Conservation (phyloP, 1,284 basidiomycete genomes). For the Cryptococcus hybrid region DNA sequence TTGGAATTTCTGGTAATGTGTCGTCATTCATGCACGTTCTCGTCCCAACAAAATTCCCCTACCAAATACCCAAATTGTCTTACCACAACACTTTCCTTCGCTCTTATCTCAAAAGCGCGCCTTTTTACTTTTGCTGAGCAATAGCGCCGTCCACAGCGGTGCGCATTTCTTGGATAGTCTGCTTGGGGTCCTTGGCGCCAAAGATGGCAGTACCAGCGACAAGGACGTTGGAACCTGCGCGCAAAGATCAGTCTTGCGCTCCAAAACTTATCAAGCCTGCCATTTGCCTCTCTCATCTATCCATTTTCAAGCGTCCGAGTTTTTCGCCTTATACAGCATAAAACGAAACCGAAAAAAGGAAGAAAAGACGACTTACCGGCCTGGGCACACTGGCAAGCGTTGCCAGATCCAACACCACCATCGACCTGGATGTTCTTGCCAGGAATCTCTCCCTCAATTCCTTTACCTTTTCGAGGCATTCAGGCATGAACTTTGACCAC, state of each 20-base stretch:
- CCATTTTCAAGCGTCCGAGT: background rate
- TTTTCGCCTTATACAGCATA: background rate
- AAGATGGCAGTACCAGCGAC: slow-evolving; percentile 98
- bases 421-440: slow-evolving; percentile 94
- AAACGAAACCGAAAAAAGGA: background rate
- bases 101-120: background rate
- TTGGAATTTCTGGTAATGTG: no score
- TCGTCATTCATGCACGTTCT: no score
- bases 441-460: slow-evolving; percentile 86
- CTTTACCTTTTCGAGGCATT: slow-evolving; percentile 76
- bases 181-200: slow-evolving; percentile 70
- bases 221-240: slow-evolving; percentile 88
- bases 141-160: slow-evolving; percentile 62
- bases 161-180: slow-evolving; percentile 73
- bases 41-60: background rate
- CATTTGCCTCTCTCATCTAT: background rate
- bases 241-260: background rate
- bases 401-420: slow-evolving; percentile 91
- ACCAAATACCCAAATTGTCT: background rate
- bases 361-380: slow-evolving; percentile 63
- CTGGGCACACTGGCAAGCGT: slow-evolving; percentile 82
- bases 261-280: background rate
- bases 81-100: background rate
- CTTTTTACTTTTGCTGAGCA: slow-evolving; percentile 10
- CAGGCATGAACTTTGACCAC: slow-evolving; percentile 94